Conservation (phyloP, 768 basidiomycete species). For the Sistotremastrum niveocremeum region DNA sequence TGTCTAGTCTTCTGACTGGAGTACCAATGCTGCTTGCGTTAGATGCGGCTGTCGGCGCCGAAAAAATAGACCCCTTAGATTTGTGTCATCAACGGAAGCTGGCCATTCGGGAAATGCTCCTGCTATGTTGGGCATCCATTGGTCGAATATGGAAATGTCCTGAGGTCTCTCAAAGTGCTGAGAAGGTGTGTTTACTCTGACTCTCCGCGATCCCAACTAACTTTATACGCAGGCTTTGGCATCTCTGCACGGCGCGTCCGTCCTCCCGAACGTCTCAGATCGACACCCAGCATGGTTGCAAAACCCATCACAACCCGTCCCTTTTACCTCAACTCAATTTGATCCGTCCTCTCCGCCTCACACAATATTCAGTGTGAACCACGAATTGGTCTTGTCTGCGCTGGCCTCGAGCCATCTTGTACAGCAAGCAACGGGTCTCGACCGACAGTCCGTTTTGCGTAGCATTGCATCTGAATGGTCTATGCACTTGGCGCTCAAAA, state of each 20-base stretch:
- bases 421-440: constrained; percentile 51
- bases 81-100: constrained; percentile 26
- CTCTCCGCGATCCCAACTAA: constrained; percentile 1
- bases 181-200: constrained; percentile 31
- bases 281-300: constrained; percentile 29
- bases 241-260: constrained; percentile 22
- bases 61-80: constrained; percentile 25
- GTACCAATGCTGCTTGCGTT: constrained; percentile 80
- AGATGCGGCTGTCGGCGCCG: constrained; percentile 34
- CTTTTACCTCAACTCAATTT: constrained; percentile 23
- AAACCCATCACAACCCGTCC: constrained; percentile 28
- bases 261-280: constrained; percentile 22
- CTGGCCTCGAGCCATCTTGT: constrained; percentile 40
- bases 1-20: constrained; percentile 61
- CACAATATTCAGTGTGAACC: constrained; percentile 34
- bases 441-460: constrained; percentile 38
- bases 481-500: constrained; percentile 55
- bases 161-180: constrained; percentile 38
- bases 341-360: constrained; percentile 9
- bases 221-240: constrained; percentile 29
- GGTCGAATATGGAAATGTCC: constrained; percentile 57
- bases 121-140: constrained; percentile 51
- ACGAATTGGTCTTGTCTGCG: constrained; percentile 39
- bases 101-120: constrained; percentile 49
- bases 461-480: constrained; percentile 56